Percentiles rank a stretch among this genome's conserved stretches.
Conservation (phyloP, 2,329 filamentous ascomycete genomes). For the Daldinia eschscholtzii region DNA sequence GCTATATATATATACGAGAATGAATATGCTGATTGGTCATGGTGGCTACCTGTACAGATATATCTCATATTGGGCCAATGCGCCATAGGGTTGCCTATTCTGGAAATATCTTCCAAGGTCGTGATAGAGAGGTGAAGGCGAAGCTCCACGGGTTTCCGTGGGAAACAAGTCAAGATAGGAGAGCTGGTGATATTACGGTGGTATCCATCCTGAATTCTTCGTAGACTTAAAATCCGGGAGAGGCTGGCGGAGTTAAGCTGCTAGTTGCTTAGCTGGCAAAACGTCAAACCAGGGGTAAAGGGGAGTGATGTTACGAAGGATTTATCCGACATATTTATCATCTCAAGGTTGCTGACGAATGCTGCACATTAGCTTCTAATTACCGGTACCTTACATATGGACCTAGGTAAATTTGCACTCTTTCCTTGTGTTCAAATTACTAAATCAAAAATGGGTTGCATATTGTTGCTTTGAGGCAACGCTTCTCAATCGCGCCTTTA, state of each 20-base stretch:
- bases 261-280: neutral
- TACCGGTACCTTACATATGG: neutral
- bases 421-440: neutral
- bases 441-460: neutral
- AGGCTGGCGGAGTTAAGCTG: neutral
- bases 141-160: constrained; percentile 3
- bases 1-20: neutral
- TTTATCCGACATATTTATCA: neutral
- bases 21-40: constrained; percentile 1
- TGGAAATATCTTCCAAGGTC: neutral
- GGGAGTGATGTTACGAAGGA: constrained; percentile 2
- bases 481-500: no score
- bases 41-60: neutral
- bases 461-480: neutral
- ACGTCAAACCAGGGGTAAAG: neutral
- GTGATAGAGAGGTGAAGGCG: neutral
- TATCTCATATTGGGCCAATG: neutral
- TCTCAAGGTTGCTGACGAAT: neutral
- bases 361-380: neutral
- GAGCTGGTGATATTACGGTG: neutral
- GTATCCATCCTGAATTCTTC: neutral
- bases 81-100: neutral
- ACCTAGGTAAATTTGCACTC: neutral
- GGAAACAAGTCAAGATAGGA: neutral
- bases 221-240: neutral